These are phyloP conservation scores for Penicillium sp. DNA, from an alignment of 2,329 filamentous ascomycete genomes.

Conservation along the genomic window DNA sequence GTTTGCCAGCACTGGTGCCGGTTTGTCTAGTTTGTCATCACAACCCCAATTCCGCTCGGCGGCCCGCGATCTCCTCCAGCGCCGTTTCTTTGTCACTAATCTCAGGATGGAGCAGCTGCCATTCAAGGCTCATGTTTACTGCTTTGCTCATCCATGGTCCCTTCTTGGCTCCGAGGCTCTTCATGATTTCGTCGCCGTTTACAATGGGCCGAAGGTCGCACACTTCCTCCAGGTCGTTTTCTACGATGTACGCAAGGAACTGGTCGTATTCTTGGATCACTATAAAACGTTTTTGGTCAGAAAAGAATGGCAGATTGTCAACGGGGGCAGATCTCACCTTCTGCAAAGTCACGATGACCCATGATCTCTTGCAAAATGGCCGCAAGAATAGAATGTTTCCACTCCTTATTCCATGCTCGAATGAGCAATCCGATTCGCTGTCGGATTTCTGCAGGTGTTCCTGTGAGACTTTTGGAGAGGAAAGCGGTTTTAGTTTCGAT, in stretches of 20 bases:
- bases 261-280: slow-evolving; percentile 54
- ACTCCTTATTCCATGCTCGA: slow-evolving; percentile 40
- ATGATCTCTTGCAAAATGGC: slow-evolving; percentile 44
- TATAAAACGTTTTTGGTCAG: slow-evolving; percentile 21
- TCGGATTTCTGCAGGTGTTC: slow-evolving; percentile 37
- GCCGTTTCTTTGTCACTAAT: slow-evolving; percentile 58
- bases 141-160: slow-evolving; percentile 83
- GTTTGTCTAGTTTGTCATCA: slow-evolving; percentile 11
- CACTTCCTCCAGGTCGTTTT: slow-evolving; percentile 52
- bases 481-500: slow-evolving; percentile 55
- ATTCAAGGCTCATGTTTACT: slow-evolving; percentile 77
- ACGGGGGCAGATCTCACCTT: slow-evolving; percentile 29
- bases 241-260: slow-evolving; percentile 56
- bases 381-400: slow-evolving; percentile 42
- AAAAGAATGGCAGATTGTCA: slow-evolving; percentile 1
- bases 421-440: slow-evolving; percentile 40
- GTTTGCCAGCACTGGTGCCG: not conserved
- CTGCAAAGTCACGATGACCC: slow-evolving; percentile 29
- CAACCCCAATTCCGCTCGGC: slow-evolving; percentile 54
- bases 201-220: slow-evolving; percentile 65
- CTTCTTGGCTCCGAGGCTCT: slow-evolving; percentile 64
- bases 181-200: slow-evolving; percentile 73
- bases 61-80: slow-evolving; percentile 60
- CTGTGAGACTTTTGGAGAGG: slow-evolving; percentile 26
- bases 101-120: slow-evolving; percentile 82